These are phyloP conservation scores for Globisporangium nunn DNA, from an alignment of 352 stramenopile genomes.

Conservation along the genomic window DNA sequence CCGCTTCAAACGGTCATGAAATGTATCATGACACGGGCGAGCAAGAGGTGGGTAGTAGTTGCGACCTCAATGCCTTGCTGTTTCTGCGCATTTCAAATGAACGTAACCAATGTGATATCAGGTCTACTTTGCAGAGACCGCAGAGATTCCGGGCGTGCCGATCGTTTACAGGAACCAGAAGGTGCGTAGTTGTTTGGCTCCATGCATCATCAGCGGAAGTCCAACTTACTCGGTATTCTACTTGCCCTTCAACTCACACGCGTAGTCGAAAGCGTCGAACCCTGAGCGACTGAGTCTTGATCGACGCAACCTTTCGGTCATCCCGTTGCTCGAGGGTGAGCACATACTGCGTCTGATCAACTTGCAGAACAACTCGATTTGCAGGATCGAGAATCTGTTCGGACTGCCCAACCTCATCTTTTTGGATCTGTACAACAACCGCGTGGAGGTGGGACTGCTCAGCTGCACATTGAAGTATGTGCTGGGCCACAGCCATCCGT, in stretches of 20 bases:
- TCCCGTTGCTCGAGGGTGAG: slow-evolving; percentile 87
- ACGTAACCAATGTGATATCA: slow-evolving; percentile 6
- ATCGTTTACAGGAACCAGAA: slow-evolving; percentile 73
- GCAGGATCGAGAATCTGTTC: slow-evolving; percentile 75
- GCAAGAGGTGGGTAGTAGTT: slow-evolving; percentile 27
- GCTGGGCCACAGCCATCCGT: neutral
- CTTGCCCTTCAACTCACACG: neutral
- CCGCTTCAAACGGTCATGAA: slow-evolving; percentile 4
- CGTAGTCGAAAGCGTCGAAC: slow-evolving; percentile 53
- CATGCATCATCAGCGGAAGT: neutral
- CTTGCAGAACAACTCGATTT: slow-evolving; percentile 89
- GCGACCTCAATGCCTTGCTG: neutral
- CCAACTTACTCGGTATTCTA: neutral
- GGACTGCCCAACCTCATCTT: slow-evolving; percentile 89
- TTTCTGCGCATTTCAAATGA: neutral
- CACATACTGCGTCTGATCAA: slow-evolving; percentile 86
- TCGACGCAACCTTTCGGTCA: slow-evolving; percentile 63
- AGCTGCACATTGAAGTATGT: neutral
- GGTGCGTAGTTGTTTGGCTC: slow-evolving; percentile 12
- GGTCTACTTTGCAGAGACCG: slow-evolving; percentile 72
- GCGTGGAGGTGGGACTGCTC: slow-evolving; percentile 51
- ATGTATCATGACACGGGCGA: slow-evolving; percentile 17
- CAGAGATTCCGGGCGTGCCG: slow-evolving; percentile 54
- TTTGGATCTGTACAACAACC: slow-evolving; percentile 91
- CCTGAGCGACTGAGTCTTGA: slow-evolving; percentile 88